Evolutionary conservation across 495 filamentous ascomycete genomes (phyloP).

Genomic region (Aspergillus ostianus): DNA sequence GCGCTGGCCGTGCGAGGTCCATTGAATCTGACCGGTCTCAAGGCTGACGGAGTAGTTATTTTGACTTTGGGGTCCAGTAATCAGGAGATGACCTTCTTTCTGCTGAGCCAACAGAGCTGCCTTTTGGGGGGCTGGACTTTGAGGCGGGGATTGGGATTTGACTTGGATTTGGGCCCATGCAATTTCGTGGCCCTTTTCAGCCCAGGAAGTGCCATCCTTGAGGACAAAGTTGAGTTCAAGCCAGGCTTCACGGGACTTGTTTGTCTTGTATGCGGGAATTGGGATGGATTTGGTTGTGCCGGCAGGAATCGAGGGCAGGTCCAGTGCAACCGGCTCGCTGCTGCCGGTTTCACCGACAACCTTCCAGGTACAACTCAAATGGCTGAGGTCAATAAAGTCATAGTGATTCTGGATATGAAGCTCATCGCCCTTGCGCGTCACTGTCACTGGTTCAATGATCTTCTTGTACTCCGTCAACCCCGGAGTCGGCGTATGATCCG

Average conservation of each 20-base stretch:
- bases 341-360: slow-evolving; percentile 29
- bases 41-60: slow-evolving; percentile 21
- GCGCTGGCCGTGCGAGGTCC: slow-evolving; percentile 10
- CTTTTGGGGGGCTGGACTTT: slow-evolving; percentile 14
- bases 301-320: not conserved
- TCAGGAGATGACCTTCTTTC: slow-evolving; percentile 1
- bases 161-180: slow-evolving; percentile 50
- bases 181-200: slow-evolving; percentile 43
- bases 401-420: slow-evolving; percentile 53
- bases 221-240: slow-evolving; percentile 47
- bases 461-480: slow-evolving; percentile 20
- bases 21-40: slow-evolving; percentile 19
- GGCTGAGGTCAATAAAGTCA: slow-evolving; percentile 50
- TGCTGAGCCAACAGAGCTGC: slow-evolving; percentile 8
- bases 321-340: not conserved
- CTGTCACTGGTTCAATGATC: slow-evolving; percentile 48
- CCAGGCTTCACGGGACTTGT: slow-evolving; percentile 38
- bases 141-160: slow-evolving; percentile 23
- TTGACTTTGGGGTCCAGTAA: not conserved
- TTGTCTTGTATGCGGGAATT: slow-evolving; percentile 19
- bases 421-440: slow-evolving; percentile 19
- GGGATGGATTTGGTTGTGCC: not conserved
- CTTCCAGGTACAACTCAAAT: slow-evolving; percentile 45
- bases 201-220: slow-evolving; percentile 41
- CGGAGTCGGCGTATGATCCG: slow-evolving; percentile 13